These are phyloP conservation scores for Saccharomycopsis vini DNA, from an alignment of 805 yeast genomes.

Conservation along the genomic window DNA sequence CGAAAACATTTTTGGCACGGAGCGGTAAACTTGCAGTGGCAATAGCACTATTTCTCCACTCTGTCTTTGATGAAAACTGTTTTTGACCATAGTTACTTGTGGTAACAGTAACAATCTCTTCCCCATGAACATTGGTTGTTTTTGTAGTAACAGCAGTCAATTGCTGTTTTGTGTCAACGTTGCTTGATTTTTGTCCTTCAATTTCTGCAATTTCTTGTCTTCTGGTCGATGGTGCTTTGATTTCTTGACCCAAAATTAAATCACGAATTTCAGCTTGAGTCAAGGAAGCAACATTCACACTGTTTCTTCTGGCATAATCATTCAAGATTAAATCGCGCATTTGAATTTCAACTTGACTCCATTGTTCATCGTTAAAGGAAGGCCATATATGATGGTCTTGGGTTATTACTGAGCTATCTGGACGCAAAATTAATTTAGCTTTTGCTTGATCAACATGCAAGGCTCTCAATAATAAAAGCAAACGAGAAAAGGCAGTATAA, in stretches of 20 bases:
- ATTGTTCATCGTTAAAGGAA: slow-evolving; percentile 72
- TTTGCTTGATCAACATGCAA: slow-evolving; percentile 68
- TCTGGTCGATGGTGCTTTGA: slow-evolving; percentile 79
- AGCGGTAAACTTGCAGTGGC: slow-evolving; percentile 64
- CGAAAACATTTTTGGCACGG: slow-evolving; percentile 67
- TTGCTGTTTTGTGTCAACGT: slow-evolving; percentile 32
- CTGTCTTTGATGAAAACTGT: slow-evolving; percentile 72
- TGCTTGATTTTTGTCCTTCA: slow-evolving; percentile 32
- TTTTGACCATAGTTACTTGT: slow-evolving; percentile 83
- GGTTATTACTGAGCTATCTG: slow-evolving; percentile 62
- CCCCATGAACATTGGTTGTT: slow-evolving; percentile 90
- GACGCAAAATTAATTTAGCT: slow-evolving; percentile 64
- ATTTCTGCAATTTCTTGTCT: slow-evolving; percentile 71
- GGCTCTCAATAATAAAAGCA: slow-evolving; percentile 75
- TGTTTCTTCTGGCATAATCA: slow-evolving; percentile 79
- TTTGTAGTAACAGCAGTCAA: slow-evolving; percentile 72
- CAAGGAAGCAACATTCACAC: slow-evolving; percentile 74
- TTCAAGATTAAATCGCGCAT: slow-evolving; percentile 77
- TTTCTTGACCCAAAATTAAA: slow-evolving; percentile 87
- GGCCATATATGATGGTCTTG: slow-evolving; percentile 92
- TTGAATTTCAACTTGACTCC: slow-evolving; percentile 85
- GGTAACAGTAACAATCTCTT: slow-evolving; percentile 88
- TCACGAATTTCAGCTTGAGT: slow-evolving; percentile 94
- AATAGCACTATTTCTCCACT: slow-evolving; percentile 86
- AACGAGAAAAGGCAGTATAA: slow-evolving; percentile 87